These are phyloP conservation scores for Primulina tabacum DNA, from an alignment of 257 asterid species.

Conservation along the genomic window DNA sequence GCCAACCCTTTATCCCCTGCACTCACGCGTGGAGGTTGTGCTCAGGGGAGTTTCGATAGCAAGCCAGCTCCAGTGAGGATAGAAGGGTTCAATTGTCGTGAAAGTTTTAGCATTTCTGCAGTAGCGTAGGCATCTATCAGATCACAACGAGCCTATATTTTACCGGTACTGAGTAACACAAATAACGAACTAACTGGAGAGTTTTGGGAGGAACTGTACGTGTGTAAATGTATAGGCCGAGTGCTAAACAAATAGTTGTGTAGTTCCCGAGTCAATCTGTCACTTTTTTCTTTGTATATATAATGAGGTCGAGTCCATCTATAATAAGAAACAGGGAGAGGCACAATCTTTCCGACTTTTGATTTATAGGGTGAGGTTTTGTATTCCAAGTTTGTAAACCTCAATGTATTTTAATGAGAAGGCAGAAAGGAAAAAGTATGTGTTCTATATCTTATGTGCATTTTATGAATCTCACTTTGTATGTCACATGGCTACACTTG, in stretches of 20 bases:
- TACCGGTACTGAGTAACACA: not conserved
- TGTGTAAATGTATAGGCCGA: not conserved
- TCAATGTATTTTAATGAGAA: not conserved
- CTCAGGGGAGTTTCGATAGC: slow-evolving; percentile 37
- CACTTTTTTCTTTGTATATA: not conserved
- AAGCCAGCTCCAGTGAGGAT: slow-evolving; percentile 53
- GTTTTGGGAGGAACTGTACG: slow-evolving; percentile 21
- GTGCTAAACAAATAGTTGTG: not conserved
- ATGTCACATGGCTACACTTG: not conserved
- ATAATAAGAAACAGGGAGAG: not conserved
- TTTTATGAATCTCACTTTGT: not conserved
- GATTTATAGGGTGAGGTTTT: not conserved
- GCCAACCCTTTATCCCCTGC: slow-evolving; percentile 36
- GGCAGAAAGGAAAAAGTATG: not conserved
- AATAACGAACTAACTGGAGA: slow-evolving; percentile 12
- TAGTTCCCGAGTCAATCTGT: not conserved
- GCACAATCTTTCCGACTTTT: not conserved
- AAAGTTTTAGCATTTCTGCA: slow-evolving; percentile 47
- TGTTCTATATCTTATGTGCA: not conserved
- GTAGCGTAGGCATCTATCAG: slow-evolving; percentile 34
- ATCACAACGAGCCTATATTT: not conserved
- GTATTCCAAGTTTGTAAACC: not conserved
- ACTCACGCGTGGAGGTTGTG: slow-evolving; percentile 41
- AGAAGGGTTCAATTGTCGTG: slow-evolving; percentile 63
- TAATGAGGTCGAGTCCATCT: not conserved